Percentiles rank a stretch among this genome's conserved stretches.
Conservation (phyloP, 2,329 filamentous ascomycete species). For the Hymenotorrendiella dingleyae region DNA sequence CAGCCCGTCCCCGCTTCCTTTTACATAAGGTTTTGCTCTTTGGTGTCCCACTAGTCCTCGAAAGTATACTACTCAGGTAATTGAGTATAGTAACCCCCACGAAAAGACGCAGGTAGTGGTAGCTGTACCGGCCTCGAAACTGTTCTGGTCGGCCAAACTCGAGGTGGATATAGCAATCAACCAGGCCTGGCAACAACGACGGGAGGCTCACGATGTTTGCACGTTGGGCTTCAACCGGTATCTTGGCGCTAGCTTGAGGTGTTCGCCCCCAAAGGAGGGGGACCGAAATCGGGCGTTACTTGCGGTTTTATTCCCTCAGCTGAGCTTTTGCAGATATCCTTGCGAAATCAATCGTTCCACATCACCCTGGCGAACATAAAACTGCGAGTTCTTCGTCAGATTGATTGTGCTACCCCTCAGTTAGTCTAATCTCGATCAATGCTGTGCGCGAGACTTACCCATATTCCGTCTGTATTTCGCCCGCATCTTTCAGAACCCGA, state of each 20-base stretch:
- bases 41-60: too few species aligned
- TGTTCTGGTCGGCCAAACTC: too few species aligned
- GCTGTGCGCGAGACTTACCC: constrained; percentile 54
- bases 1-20: too few species aligned
- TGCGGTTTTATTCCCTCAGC: constrained; percentile 44
- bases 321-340: constrained; percentile 87
- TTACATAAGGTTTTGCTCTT: too few species aligned
- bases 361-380: constrained; percentile 92
- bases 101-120: too few species aligned
- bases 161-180: too few species aligned
- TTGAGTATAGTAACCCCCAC: too few species aligned
- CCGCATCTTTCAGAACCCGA: constrained; percentile 88
- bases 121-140: too few species aligned
- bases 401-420: constrained; percentile 68
- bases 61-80: too few species aligned
- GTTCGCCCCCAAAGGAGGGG: background rate
- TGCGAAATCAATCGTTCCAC: constrained; percentile 92
- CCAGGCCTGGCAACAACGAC: background rate
- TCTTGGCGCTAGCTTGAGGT: background rate
- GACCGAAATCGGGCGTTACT: background rate
- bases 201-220: background rate
- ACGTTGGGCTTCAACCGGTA: too few species aligned
- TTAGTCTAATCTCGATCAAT: constrained; percentile 3
- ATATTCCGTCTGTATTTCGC: constrained; percentile 98
- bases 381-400: constrained; percentile 95